A percentile compares a stretch with the other conserved stretches of the same genome.
phyloP scores from a whole-genome alignment of 2,329 filamentous ascomycete species.

The Rhynchosporium agropyri region DNA sequence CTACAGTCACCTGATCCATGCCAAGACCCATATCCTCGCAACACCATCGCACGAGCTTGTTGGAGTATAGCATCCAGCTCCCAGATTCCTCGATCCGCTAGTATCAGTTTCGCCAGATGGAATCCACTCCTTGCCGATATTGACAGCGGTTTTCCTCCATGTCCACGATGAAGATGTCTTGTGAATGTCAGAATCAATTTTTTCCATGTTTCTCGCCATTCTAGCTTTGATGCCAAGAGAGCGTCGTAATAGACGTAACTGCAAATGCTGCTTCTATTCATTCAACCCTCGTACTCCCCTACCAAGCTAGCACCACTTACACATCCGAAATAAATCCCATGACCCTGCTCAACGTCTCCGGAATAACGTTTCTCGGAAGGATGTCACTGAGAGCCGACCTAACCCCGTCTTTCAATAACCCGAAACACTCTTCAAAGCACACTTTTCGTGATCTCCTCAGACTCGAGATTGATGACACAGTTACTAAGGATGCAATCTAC shows the following conservation, averaged over 20 bases:
- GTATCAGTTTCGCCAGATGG: slow-evolving; percentile 3
- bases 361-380: slow-evolving; percentile 53
- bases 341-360: slow-evolving; percentile 51
- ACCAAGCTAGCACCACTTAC: slow-evolving; percentile 59
- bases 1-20: too few relatives aligned
- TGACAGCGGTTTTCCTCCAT: slow-evolving; percentile 48
- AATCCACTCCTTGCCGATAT: slow-evolving; percentile 46
- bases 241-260: slow-evolving; percentile 35
- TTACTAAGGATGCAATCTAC: slow-evolving; percentile 64
- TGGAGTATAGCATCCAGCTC: slow-evolving; percentile 19
- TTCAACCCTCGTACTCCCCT: slow-evolving; percentile 54
- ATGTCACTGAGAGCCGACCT: slow-evolving; percentile 63
- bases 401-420: slow-evolving; percentile 59
- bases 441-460: slow-evolving; percentile 51
- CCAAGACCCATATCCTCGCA: too few relatives aligned
- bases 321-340: slow-evolving; percentile 62
- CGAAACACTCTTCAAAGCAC: slow-evolving; percentile 60
- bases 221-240: neutral
- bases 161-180: slow-evolving; percentile 49
- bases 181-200: slow-evolving; percentile 25
- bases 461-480: slow-evolving; percentile 64
- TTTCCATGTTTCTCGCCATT: too few relatives aligned
- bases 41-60: slow-evolving; percentile 5
- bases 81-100: slow-evolving; percentile 26
- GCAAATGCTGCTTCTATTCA: slow-evolving; percentile 54